Evolutionary conservation across 2,329 filamentous ascomycete genomes (phyloP).

Genomic region (Aspergillus chevalieri): DNA sequence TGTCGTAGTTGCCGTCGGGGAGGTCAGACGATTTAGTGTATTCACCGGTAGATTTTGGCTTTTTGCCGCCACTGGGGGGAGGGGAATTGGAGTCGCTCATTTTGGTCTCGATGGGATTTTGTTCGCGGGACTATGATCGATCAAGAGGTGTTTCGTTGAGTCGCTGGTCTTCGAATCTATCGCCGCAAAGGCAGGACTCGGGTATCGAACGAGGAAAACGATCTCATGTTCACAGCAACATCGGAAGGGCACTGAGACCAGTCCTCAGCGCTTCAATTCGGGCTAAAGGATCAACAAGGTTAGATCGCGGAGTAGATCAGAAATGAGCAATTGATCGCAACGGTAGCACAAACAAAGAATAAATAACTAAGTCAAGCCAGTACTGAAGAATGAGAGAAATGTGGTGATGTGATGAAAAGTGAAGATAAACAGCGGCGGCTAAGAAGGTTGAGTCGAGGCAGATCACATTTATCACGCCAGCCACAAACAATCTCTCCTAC

Average conservation of each 20-base stretch:
- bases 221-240: slow-evolving; percentile 14
- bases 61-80: slow-evolving; percentile 79
- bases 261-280: slow-evolving; percentile 8
- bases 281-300: no score
- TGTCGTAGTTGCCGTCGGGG: slow-evolving; percentile 88
- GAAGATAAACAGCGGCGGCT: no score
- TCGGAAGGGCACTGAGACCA: slow-evolving; percentile 11
- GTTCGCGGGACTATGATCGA: not conserved
- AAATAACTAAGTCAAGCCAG: not conserved
- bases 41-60: slow-evolving; percentile 57
- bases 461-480: no score
- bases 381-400: not conserved
- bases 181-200: not conserved
- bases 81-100: slow-evolving; percentile 57
- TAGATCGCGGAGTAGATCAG: not conserved
- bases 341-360: no score
- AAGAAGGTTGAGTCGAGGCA: no score
- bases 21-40: slow-evolving; percentile 52
- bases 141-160: not conserved
- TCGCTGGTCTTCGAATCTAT: not conserved
- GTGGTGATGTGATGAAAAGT: not conserved
- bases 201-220: not conserved
- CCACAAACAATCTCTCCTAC: no score
- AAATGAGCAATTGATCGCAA: not conserved
- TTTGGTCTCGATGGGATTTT: not conserved